phyloP scores from a whole-genome alignment of 345 rosid genomes.

The Aquilaria yunnanensis region DNA sequence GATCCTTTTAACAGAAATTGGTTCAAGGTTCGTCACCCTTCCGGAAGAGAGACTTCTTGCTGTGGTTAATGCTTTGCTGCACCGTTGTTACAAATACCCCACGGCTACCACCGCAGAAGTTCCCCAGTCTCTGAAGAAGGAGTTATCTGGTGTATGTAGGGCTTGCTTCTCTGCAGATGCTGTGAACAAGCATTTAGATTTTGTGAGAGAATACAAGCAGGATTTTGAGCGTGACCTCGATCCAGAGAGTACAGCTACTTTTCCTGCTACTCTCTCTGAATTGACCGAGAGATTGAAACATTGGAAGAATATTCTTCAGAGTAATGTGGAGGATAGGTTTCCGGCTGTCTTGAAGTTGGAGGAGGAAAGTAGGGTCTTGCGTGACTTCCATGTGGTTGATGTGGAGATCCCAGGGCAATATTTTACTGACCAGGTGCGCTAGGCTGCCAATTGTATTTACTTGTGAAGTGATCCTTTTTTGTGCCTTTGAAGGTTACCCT shows the following conservation, averaged over 20 bases:
- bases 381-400: slow-evolving; percentile 94
- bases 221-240: slow-evolving; percentile 98
- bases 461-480: neutral
- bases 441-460: neutral
- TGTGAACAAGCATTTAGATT: slow-evolving; percentile 91
- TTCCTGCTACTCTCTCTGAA: slow-evolving; percentile 90
- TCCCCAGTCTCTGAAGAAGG: slow-evolving; percentile 97
- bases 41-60: slow-evolving; percentile 99
- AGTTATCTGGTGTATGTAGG: slow-evolving; percentile 97
- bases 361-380: slow-evolving; percentile 92
- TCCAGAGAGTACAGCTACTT: slow-evolving; percentile 88
- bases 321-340: slow-evolving; percentile 97
- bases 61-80: slow-evolving; percentile 94
- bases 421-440: slow-evolving; percentile 81
- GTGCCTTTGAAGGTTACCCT: slow-evolving; percentile 15
- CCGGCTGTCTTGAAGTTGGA: slow-evolving; percentile 94
- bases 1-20: slow-evolving; percentile 91
- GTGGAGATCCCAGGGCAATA: slow-evolving; percentile 99
- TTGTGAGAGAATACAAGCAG: slow-evolving; percentile 96
- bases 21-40: slow-evolving; percentile 91
- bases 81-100: slow-evolving; percentile 98
- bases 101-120: slow-evolving; percentile 97
- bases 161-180: slow-evolving; percentile 99
- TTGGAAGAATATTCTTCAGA: slow-evolving; percentile 97
- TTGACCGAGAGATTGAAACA: slow-evolving; percentile 84